Percentiles rank a stretch among this genome's conserved stretches.
Conservation (phyloP, 768 basidiomycete genomes). For the Serendipita sp. region DNA sequence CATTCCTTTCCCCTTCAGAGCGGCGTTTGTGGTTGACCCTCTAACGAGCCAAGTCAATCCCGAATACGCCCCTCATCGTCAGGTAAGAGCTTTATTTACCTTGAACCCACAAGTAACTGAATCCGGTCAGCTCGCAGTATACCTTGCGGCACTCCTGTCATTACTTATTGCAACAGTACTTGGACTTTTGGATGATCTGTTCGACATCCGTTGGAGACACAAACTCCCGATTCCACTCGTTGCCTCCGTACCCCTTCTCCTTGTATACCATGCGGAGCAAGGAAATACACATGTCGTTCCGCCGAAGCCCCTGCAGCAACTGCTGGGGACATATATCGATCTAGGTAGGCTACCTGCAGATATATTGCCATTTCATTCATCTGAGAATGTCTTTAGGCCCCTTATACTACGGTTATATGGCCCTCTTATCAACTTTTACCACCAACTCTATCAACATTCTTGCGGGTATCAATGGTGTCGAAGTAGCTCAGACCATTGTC, state of each 20-base stretch:
- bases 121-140: conserved; percentile 56
- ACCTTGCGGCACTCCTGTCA: conserved; percentile 84
- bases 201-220: conserved; percentile 97
- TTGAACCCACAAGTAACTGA: neutral
- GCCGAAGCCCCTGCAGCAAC: conserved; percentile 57
- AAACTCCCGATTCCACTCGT: conserved; percentile 95
- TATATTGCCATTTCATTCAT: neutral
- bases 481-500: conserved; percentile 83
- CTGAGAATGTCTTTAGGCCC: conserved; percentile 40
- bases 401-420: conserved; percentile 93
- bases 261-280: conserved; percentile 91
- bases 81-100: conserved; percentile 14
- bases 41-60: conserved; percentile 2
- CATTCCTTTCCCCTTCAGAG: conserved; percentile 88
- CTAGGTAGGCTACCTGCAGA: conserved; percentile 42
- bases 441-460: conserved; percentile 99
- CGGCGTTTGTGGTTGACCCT: conserved; percentile 15
- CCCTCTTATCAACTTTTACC: conserved; percentile 84
- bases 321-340: conserved; percentile 69
- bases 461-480: conserved; percentile 92
- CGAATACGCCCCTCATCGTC: conserved; percentile 23
- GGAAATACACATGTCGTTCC: conserved; percentile 91
- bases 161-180: conserved; percentile 84
- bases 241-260: conserved; percentile 81
- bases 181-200: conserved; percentile 92